phyloP scores from a whole-genome alignment of 2,329 filamentous ascomycete genomes.

The Rhytidhysteron rufulum region DNA sequence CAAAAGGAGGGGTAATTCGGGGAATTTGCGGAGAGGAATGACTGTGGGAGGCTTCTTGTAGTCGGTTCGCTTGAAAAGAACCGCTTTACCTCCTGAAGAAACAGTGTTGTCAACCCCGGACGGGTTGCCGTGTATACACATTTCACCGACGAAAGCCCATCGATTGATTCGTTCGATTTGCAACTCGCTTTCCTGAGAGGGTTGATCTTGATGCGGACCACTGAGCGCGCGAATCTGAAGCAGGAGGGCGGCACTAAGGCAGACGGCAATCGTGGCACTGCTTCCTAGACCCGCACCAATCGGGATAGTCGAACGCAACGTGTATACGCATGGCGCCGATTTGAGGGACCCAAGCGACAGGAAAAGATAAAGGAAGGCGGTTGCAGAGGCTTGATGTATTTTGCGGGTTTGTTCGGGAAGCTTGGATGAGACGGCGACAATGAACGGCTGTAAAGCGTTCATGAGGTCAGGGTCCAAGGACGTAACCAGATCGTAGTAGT shows the following conservation, averaged over 20 bases:
- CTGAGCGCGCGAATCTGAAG: slow-evolving; percentile 84
- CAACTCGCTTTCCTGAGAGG: slow-evolving; percentile 76
- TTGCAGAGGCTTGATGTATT: slow-evolving; percentile 77
- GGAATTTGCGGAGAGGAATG: slow-evolving; percentile 76
- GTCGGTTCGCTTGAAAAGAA: slow-evolving; percentile 80
- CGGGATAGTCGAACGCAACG: slow-evolving; percentile 87
- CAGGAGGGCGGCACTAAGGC: slow-evolving; percentile 77
- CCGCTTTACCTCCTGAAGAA: slow-evolving; percentile 86
- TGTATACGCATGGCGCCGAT: slow-evolving; percentile 81
- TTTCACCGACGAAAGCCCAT: slow-evolving; percentile 95
- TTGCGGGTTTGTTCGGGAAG: slow-evolving; percentile 70
- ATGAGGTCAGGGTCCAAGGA: slow-evolving; percentile 79
- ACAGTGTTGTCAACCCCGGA: slow-evolving; percentile 98
- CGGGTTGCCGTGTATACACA: slow-evolving; percentile 96
- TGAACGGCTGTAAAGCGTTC: slow-evolving; percentile 73
- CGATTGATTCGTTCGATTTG: slow-evolving; percentile 95
- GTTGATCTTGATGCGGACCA: slow-evolving; percentile 89
- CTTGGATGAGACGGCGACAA: slow-evolving; percentile 64
- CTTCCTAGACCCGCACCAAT: slow-evolving; percentile 88
- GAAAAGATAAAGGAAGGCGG: slow-evolving; percentile 89
- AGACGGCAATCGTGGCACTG: slow-evolving; percentile 91
- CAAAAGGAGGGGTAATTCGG: slow-evolving; percentile 83
- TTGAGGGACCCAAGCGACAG: slow-evolving; percentile 76
- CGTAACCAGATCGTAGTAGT: slow-evolving; percentile 82
- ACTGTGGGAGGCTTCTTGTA: slow-evolving; percentile 75